Evolutionary conservation across 2,329 filamentous ascomycete species (phyloP), one percentile per base, ranked within the genome.

Genomic region (Microcera coccophila): DNA sequence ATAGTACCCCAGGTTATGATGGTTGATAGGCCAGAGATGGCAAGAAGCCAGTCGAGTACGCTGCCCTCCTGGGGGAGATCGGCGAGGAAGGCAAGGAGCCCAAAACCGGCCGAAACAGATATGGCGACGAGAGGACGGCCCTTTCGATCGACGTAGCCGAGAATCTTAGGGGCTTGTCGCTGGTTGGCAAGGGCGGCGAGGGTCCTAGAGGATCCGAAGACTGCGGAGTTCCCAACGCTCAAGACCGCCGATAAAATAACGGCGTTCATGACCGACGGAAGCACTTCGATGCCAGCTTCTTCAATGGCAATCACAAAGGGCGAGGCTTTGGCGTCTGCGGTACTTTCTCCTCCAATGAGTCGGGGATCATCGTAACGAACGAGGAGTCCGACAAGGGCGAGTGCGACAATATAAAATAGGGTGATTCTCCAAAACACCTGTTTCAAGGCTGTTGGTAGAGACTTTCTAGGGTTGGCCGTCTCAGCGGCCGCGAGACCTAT

Each of bases 391-490:
- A 96, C 81, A 4, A 96, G 71, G 4, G 81, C 81, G 10, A 96
- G 75, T 1, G 87, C 86, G 24, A 94, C 81, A 38, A 96, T 76
- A 68, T 95, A 96, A 71, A 96, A 96, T 43, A 94, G 75, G 3
- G 82, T 81, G 60, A 95, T 95, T 58, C 90, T 84, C 90, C 90
- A 96, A 66, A 95, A 95, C 17, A 95, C 89, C 63, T 95, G 90
- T 69, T 94, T 95, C 58, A 94, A 82, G 11, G 90, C 90, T 0
- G 82, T 89, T 0, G 90, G 90, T 1, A 96, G 74, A 1, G 85
- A 87, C 61, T 93, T 87, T 44, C 84, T 77, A 3, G 86, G 86
- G 58, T 89, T 88, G n/a, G 77, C 80, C 1, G 85, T 86, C 62
- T 90, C 86, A 22, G 85, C 86, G 2, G 86, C 85, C 3, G 85